Evolutionary conservation across 2,329 filamentous ascomycete species (phyloP).

Genomic region (Claviceps pazoutovae): DNA sequence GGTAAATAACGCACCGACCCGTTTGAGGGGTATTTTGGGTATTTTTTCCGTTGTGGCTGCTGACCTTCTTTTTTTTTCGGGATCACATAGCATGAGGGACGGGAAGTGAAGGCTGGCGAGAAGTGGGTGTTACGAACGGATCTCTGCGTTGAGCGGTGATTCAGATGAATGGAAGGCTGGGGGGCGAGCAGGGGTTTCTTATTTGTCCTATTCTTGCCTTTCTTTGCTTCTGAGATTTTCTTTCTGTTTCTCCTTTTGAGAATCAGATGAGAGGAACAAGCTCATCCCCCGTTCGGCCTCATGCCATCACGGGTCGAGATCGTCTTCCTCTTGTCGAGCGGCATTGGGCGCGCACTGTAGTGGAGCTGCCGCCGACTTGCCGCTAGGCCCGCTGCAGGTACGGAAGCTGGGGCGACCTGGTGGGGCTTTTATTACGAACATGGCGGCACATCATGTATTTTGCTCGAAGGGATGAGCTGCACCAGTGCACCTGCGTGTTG

Average conservation of each 20-base stretch:
- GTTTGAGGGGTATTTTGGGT: too few relatives aligned
- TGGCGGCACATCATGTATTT: too few relatives aligned
- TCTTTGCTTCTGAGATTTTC: too few relatives aligned
- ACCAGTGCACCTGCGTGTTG: too few relatives aligned
- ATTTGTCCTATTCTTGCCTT: too few relatives aligned
- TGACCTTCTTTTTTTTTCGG: background rate
- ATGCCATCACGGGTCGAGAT: too few relatives aligned
- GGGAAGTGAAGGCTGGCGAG: constrained; percentile 64
- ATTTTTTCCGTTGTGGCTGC: background rate
- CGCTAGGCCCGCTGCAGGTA: background rate
- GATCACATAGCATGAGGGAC: constrained; percentile 57
- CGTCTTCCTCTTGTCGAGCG: too few relatives aligned
- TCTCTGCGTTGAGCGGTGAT: constrained; percentile 48
- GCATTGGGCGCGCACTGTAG: background rate
- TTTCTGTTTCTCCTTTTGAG: too few relatives aligned
- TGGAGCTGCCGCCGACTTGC: background rate
- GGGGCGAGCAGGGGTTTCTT: background rate
- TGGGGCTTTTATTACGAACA: too few relatives aligned
- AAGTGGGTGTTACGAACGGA: constrained; percentile 89
- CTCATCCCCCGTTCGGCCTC: too few relatives aligned
- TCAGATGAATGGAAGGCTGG: background rate
- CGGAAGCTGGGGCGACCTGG: background rate
- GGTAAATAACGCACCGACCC: constrained; percentile 20
- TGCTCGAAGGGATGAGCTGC: too few relatives aligned
- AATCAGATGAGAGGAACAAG: too few relatives aligned